Evolutionary conservation across 306 rosid species (phyloP), one percentile per base, ranked within the genome.

Genomic region (Cyclanthera cordifolia): DNA sequence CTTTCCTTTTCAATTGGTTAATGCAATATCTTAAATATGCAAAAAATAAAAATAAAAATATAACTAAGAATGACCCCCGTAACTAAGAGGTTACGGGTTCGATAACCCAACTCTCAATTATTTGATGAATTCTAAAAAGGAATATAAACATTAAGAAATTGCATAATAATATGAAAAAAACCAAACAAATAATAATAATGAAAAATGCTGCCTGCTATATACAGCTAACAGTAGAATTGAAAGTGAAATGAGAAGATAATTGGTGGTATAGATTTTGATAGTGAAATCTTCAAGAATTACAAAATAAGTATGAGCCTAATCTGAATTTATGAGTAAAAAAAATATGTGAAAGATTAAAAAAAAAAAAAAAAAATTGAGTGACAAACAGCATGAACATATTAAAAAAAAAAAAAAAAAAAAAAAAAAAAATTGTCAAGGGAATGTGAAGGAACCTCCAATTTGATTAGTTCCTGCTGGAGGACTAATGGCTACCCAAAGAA

Each of bases 361-460:
- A 0, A 9, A 10, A 15, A 2, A 41, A 4, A 32, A 2, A 14
- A 61, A 28, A 6, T 58, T 58, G 12, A 23, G 8, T 15, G 46
- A 58, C 37, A 32, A 32, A n/a, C n/a, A n/a, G n/a, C n/a, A n/a
- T n/a, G n/a, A n/a, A n/a, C n/a, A n/a, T n/a, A 2, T 4, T 0
- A 15, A 15, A 57, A 28, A 28, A 0, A 9, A 10, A 15, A 2
- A 41, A 4, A 32, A 2, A 14, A 0, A 15, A 16, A 58, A 30
- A 30, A 1, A 10, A 25, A 7, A 1, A 41, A 4, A 32, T 2
- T 15, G 2, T 25, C 10, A 92, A 6, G 97, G 96, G 75, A 92
- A 92, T 69, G 81, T 77, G 79, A 92, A 92, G 10, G 97, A 92
- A 46, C 97, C 97, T 51, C 97, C 97, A 50, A 92, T 92, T 70